A percentile compares a stretch with the other conserved stretches of the same genome.
Evolutionary conservation across 83 land plant genomes (phyloP).

Genomic region (Picea engelmannii): DNA sequence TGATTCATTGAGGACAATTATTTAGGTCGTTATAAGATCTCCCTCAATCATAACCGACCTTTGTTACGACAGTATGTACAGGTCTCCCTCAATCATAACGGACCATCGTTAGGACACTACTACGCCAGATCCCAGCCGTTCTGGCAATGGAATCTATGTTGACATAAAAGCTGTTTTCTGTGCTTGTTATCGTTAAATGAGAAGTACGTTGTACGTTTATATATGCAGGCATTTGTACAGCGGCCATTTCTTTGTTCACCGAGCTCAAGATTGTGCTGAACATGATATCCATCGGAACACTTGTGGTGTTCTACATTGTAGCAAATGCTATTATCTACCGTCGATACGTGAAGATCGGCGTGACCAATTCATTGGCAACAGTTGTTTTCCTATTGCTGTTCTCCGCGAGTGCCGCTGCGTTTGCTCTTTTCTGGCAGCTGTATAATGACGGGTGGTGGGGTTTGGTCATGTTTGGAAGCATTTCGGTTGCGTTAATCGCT

Average conservation of each 20-base stretch:
- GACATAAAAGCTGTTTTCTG: too few relatives aligned
- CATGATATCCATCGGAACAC: slow-evolving; percentile 74
- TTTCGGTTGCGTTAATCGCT: slow-evolving; percentile 23
- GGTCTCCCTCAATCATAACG: too few relatives aligned
- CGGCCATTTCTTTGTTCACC: slow-evolving; percentile 66
- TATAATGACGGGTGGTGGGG: slow-evolving; percentile 24
- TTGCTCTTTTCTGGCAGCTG: slow-evolving; percentile 62
- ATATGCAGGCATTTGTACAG: slow-evolving; percentile 66
- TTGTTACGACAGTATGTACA: too few relatives aligned
- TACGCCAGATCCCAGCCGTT: too few relatives aligned
- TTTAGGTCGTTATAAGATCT: too few relatives aligned
- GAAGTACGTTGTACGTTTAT: too few relatives aligned
- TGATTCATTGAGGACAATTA: too few relatives aligned
- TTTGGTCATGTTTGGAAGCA: slow-evolving; percentile 20
- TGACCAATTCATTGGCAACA: slow-evolving; percentile 37
- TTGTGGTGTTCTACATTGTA: slow-evolving; percentile 80
- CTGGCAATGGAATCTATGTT: too few relatives aligned
- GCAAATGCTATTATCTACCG: slow-evolving; percentile 84
- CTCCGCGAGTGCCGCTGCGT: slow-evolving; percentile 44
- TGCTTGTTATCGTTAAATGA: too few relatives aligned
- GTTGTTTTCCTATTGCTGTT: slow-evolving; percentile 50
- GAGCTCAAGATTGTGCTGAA: slow-evolving; percentile 66
- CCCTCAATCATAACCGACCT: too few relatives aligned
- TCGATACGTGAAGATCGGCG: slow-evolving; percentile 41
- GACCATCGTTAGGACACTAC: too few relatives aligned